phyloP scores from a whole-genome alignment of 106 monocot species.

The Apostasia ramifera region DNA sequence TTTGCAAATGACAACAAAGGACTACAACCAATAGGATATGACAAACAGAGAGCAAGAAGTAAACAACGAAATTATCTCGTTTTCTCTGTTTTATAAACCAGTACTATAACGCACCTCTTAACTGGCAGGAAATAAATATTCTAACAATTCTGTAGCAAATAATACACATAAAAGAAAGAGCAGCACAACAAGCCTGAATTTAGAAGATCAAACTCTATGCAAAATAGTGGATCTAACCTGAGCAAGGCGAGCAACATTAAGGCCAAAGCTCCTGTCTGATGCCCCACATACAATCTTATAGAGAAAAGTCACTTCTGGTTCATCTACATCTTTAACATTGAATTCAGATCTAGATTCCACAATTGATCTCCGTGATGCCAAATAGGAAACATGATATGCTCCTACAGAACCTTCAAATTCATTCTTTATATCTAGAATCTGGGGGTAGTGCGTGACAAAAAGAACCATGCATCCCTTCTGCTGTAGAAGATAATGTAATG shows the following conservation, averaged over 20 bases:
- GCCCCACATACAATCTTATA: constrained; percentile 83
- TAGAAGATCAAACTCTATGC: background rate
- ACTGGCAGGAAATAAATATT: too few species aligned
- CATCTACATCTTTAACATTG: constrained; percentile 5
- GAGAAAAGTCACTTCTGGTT: constrained; percentile 73
- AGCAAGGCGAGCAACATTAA: constrained; percentile 92
- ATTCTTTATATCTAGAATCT: constrained; percentile 61
- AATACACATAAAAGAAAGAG: background rate
- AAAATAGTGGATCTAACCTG: constrained; percentile 46
- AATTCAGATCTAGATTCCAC: constrained; percentile 15
- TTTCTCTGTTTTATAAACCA: background rate
- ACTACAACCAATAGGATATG: too few species aligned
- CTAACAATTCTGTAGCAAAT: background rate
- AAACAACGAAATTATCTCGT: background rate
- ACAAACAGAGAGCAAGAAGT: too few species aligned
- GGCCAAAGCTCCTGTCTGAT: constrained; percentile 91
- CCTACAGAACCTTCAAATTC: constrained; percentile 66
- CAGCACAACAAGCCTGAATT: background rate
- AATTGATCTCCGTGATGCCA: constrained; percentile 37
- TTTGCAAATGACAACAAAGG: too few species aligned
- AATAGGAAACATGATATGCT: constrained; percentile 84
- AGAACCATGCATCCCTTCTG: constrained; percentile 74
- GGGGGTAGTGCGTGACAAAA: constrained; percentile 95
- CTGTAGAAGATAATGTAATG: constrained; percentile 64
- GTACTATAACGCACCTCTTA: too few species aligned